phyloP scores from a whole-genome alignment of 257 asterid species.

The Solanum chiquidenum region DNA sequence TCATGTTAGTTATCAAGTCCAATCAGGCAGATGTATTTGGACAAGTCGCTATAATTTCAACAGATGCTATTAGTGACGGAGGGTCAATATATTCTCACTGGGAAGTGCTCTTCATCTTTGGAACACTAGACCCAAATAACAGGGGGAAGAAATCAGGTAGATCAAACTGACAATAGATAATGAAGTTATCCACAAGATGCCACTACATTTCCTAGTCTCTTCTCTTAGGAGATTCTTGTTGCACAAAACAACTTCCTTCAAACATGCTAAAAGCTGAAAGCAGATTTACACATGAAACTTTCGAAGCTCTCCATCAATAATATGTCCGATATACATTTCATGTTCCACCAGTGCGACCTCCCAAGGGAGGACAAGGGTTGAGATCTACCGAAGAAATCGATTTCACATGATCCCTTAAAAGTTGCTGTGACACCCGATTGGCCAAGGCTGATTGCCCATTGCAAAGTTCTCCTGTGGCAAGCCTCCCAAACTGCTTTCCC shows the following conservation, averaged over 20 bases:
- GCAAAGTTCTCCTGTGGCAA: constrained; percentile 34
- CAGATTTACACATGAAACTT: background rate
- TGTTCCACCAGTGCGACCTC: constrained; percentile 37
- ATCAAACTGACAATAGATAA: background rate
- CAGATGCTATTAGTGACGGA: background rate
- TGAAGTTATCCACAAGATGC: background rate
- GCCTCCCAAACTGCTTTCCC: constrained; percentile 48
- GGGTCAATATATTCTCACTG: background rate
- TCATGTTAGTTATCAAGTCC: constrained; percentile 22
- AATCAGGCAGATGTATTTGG: constrained; percentile 20
- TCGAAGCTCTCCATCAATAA: constrained; percentile 3
- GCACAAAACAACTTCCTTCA: background rate
- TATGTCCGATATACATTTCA: background rate
- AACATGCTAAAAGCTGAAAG: background rate
- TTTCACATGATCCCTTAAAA: constrained; percentile 52
- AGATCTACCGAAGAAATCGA: constrained; percentile 36
- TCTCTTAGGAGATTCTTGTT: constrained; percentile 1
- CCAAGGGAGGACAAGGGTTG: constrained; percentile 32
- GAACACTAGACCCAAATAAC: background rate
- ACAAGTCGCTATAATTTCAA: constrained; percentile 16
- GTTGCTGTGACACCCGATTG: constrained; percentile 71
- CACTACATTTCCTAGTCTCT: background rate
- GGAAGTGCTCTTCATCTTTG: constrained; percentile 8
- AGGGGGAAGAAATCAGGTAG: background rate
- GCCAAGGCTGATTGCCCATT: constrained; percentile 64